Evolutionary conservation across 1,139 yeast species (phyloP).

Genomic region (Geotrichum aggregatum): DNA sequence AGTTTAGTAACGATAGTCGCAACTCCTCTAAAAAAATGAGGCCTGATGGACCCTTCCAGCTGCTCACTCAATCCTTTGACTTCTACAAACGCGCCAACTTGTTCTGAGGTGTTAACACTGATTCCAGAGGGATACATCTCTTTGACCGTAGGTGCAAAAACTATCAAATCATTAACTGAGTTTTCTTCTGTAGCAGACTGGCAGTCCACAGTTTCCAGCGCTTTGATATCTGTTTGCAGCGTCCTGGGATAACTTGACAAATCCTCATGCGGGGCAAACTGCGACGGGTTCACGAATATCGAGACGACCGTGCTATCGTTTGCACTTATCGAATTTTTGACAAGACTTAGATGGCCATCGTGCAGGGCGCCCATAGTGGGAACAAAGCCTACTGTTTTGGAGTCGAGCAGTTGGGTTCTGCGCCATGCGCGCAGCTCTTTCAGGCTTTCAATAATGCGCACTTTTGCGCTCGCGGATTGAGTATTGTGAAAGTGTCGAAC

Average conservation of each 20-base stretch:
- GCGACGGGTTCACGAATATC: slow-evolving; percentile 92
- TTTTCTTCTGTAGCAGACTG: too few relatives aligned
- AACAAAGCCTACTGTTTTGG: slow-evolving; percentile 60
- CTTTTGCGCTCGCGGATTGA: slow-evolving; percentile 9
- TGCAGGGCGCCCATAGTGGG: slow-evolving; percentile 89
- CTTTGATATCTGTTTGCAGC: slow-evolving; percentile 56
- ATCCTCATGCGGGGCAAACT: slow-evolving; percentile 92
- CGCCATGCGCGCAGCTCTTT: slow-evolving; percentile 59
- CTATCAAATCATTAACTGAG: slow-evolving; percentile 47
- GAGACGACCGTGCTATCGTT: slow-evolving; percentile 77
- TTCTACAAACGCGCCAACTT: slow-evolving; percentile 77
- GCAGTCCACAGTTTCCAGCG: slow-evolving; percentile 40
- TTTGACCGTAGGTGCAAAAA: slow-evolving; percentile 72
- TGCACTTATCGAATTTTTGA: slow-evolving; percentile 48
- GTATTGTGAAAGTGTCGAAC: background rate
- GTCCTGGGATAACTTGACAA: slow-evolving; percentile 83
- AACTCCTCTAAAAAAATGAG: slow-evolving; percentile 92
- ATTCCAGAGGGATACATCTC: slow-evolving; percentile 94
- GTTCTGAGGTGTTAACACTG: slow-evolving; percentile 54
- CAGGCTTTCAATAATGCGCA: slow-evolving; percentile 49
- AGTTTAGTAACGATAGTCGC: slow-evolving; percentile 89
- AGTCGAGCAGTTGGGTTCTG: slow-evolving; percentile 40
- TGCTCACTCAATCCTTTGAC: slow-evolving; percentile 82
- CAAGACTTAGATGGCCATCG: slow-evolving; percentile 51
- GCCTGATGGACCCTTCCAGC: slow-evolving; percentile 81